A percentile compares a stretch with the other conserved stretches of the same genome.
phyloP scores from a whole-genome alignment of 305 asterid species.

The Fraxinus paxiana region DNA sequence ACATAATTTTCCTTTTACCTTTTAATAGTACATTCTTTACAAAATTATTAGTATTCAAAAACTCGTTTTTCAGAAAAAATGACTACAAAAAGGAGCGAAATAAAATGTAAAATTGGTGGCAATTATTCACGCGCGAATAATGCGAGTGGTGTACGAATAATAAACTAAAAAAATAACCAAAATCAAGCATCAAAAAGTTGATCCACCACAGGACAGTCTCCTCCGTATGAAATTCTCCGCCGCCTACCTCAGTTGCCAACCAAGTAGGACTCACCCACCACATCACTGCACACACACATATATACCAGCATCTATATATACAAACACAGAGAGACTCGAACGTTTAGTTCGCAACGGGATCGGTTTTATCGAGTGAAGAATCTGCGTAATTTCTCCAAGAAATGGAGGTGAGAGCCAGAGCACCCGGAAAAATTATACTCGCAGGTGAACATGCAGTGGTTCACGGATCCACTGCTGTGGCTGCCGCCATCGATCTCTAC shows the following conservation, averaged over 20 bases:
- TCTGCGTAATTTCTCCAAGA: neutral
- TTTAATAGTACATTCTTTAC: no score
- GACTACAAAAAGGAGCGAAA: no score
- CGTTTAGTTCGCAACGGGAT: neutral
- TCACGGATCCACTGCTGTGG: slow-evolving; percentile 94
- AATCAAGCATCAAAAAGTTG: neutral
- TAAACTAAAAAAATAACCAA: neutral
- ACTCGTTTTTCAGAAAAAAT: no score
- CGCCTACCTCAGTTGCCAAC: neutral
- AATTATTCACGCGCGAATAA: slow-evolving; percentile 8
- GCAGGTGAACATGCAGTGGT: slow-evolving; percentile 98
- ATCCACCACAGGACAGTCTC: slow-evolving; percentile 4
- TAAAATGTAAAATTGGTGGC: neutral
- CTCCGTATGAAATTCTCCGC: slow-evolving; percentile 14
- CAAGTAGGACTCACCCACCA: neutral
- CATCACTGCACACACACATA: neutral
- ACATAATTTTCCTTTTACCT: no score
- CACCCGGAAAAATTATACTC: slow-evolving; percentile 91
- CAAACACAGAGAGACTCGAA: neutral
- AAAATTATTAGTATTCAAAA: no score
- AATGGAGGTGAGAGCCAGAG: slow-evolving; percentile 96
- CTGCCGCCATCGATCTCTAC: slow-evolving; percentile 90
- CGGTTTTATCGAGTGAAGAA: neutral
- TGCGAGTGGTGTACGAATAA: slow-evolving; percentile 15
- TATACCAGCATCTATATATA: neutral